A percentile compares a stretch with the other conserved stretches of the same genome.
Conservation (phyloP, 2,329 filamentous ascomycete genomes). For the Fusarium euwallaceae region DNA sequence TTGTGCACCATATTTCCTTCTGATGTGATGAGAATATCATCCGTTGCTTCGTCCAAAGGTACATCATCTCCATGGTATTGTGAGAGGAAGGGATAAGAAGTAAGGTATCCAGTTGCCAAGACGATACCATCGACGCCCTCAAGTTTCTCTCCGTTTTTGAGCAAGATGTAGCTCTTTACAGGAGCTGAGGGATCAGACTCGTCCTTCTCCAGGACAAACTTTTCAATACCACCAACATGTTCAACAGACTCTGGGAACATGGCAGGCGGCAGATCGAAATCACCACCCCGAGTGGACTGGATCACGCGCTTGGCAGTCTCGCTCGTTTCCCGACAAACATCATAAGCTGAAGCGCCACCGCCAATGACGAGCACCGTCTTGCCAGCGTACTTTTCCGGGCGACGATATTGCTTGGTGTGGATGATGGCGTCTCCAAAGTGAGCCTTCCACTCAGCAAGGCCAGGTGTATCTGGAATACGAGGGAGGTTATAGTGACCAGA, state of each 20-base stretch:
- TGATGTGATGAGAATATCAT: constrained; percentile 68
- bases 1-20: constrained; percentile 76
- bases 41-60: constrained; percentile 60
- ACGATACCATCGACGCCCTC: constrained; percentile 72
- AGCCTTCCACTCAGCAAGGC: constrained; percentile 69
- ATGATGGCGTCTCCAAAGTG: constrained; percentile 65
- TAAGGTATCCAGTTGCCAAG: constrained; percentile 77
- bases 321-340: constrained; percentile 58
- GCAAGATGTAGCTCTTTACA: constrained; percentile 63
- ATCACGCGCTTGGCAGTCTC: constrained; percentile 55
- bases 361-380: constrained; percentile 68
- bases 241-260: constrained; percentile 67
- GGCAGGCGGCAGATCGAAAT: constrained; percentile 68
- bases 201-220: constrained; percentile 52
- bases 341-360: constrained; percentile 60
- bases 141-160: constrained; percentile 67
- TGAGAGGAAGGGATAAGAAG: constrained; percentile 73
- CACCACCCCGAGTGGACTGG: constrained; percentile 68
- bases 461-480: constrained; percentile 70
- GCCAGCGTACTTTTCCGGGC: constrained; percentile 67
- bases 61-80: constrained; percentile 58
- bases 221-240: constrained; percentile 64
- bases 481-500: constrained; percentile 77
- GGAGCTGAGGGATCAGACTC: constrained; percentile 41
- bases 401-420: constrained; percentile 81